Evolutionary conservation across 1,139 yeast genomes (phyloP), one percentile per base, ranked within the genome.

Genomic region (Geotrichum klebahnii): DNA sequence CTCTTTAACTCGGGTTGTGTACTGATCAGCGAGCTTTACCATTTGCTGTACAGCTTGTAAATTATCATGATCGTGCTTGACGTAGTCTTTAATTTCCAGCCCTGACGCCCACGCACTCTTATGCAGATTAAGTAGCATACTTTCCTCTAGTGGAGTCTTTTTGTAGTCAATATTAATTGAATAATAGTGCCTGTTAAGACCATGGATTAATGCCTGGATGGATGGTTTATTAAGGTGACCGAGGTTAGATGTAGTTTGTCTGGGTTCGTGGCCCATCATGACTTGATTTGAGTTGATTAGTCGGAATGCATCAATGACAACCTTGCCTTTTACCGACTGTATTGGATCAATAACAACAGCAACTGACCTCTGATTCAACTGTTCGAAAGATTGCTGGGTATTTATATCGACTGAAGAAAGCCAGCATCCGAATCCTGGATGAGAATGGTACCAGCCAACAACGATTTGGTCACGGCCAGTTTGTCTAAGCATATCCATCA

Each of bases 401-500:
- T 89, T 89, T 53, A 94, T 95, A 78, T 92, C 99, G 37, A 92
- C 97, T 22, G 94, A 82, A 6, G 97, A 89, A 61, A 92, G 77
- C 97, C 98, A 92, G 73, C 98, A 92, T 37, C 97, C 97, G 66
- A 89, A 92, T 0, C 97, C 97, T 0, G 97, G 97, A 67, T 92
- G 98, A 2, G 97, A 89, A 67, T 92, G 99, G 73, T 94, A 94
- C 99, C 97, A 90, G 38, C 97, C 97, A 45, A 90, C 97, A 58
- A 94, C 98, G 88, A 88, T 89, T 68, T 90, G 96, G 70, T 88
- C 97, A 69, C 97, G 80, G 22, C 99, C 99, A 0, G 98, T 94
- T 68, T 94, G 98, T 70, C 88, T 82, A 63, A 94, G 79, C 98
- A 94, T 92, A 65, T 94, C 99, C 98, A 94, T 94, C 99, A 94